Evolutionary conservation across 495 filamentous ascomycete species (phyloP).

Genomic region (Penicillium daleae): DNA sequence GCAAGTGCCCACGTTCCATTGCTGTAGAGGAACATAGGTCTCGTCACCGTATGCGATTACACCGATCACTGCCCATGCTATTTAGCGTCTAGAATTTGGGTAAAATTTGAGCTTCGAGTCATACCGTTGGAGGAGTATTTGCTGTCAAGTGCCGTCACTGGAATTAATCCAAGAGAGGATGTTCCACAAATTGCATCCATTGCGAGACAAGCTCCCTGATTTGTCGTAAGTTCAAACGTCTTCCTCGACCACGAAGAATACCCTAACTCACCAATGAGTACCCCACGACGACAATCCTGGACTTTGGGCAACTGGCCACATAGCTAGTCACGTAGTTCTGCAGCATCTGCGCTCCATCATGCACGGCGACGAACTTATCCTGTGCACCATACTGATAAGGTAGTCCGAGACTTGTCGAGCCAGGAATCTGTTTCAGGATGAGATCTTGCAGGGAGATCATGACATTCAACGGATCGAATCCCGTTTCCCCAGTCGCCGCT

Average conservation of each 20-base stretch:
- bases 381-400: slow-evolving; percentile 23
- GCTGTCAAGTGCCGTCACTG: slow-evolving; percentile 11
- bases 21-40: slow-evolving; percentile 24
- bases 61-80: slow-evolving; percentile 19
- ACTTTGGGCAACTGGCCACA: slow-evolving; percentile 18
- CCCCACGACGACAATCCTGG: slow-evolving; percentile 26
- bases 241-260: not conserved
- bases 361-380: slow-evolving; percentile 19
- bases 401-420: slow-evolving; percentile 27
- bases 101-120: not conserved
- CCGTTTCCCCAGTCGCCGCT: slow-evolving; percentile 11
- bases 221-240: not conserved
- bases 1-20: slow-evolving; percentile 31
- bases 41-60: slow-evolving; percentile 30
- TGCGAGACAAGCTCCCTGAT: slow-evolving; percentile 24
- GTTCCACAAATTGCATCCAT: slow-evolving; percentile 30
- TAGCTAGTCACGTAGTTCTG: slow-evolving; percentile 26
- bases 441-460: slow-evolving; percentile 22
- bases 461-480: slow-evolving; percentile 24
- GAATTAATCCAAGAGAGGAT: slow-evolving; percentile 10
- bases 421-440: slow-evolving; percentile 28
- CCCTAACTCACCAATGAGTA: slow-evolving; percentile 24
- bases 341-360: slow-evolving; percentile 23
- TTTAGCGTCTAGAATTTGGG: not conserved
- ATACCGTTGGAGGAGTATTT: slow-evolving; percentile 21